Percentiles rank a stretch among this genome's conserved stretches.
Conservation (phyloP, 2,329 filamentous ascomycete genomes). For the Tricladium varicosporioides region DNA sequence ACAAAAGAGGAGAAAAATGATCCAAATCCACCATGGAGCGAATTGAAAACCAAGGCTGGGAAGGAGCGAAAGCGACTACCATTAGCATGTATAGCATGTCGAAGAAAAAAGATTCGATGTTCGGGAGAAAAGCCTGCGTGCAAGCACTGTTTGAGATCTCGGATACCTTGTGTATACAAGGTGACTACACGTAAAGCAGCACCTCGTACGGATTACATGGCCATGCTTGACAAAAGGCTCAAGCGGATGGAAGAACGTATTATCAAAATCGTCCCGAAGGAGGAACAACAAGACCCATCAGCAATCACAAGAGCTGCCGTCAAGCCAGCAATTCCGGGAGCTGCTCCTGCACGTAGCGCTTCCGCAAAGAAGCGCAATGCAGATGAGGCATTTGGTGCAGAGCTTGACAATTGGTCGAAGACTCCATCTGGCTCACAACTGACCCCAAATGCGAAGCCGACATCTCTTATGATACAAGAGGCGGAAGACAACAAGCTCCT, state of each 20-base stretch:
- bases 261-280: conserved; percentile 90
- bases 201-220: conserved; percentile 96
- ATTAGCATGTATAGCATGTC: conserved; percentile 90
- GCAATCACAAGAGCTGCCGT: conserved; percentile 76
- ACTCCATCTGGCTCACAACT: conserved; percentile 50
- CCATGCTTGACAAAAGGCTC: conserved; percentile 92
- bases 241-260: conserved; percentile 98
- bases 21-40: conserved; percentile 69
- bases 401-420: conserved; percentile 78
- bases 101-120: conserved; percentile 96
- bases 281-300: conserved; percentile 68
- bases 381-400: conserved; percentile 82
- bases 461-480: conserved; percentile 57
- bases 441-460: conserved; percentile 48
- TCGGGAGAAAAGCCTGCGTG: conserved; percentile 97
- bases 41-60: conserved; percentile 86
- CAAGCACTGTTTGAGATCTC: conserved; percentile 89
- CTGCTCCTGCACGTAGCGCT: conserved; percentile 50
- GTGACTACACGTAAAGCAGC: conserved; percentile 92
- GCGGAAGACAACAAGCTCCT: conserved; percentile 74
- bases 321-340: conserved; percentile 69
- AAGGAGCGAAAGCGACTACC: conserved; percentile 94
- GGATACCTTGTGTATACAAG: conserved; percentile 96
- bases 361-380: conserved; percentile 73
- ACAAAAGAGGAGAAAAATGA: conserved; percentile 58